Evolutionary conservation across 176 grass and related monocot species (phyloP).

Genomic region (Musa acuminata): DNA sequence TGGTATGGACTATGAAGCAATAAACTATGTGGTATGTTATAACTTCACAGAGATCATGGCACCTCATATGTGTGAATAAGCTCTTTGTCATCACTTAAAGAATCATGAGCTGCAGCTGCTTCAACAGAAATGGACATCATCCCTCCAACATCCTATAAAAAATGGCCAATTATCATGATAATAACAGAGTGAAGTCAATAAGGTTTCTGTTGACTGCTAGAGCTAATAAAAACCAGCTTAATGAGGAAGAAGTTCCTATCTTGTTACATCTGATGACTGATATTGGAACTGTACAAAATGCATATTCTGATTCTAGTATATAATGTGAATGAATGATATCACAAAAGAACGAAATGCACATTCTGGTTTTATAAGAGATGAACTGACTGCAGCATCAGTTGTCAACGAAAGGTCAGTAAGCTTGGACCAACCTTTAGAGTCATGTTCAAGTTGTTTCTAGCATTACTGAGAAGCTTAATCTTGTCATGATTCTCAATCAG

Average conservation of each 20-base stretch:
- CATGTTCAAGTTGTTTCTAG: conserved; percentile 95
- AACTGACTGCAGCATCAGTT: background rate
- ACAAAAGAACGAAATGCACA: conserved; percentile 15
- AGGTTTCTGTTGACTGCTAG: background rate
- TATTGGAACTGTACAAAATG: background rate
- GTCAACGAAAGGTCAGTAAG: background rate
- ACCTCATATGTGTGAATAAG: conserved; percentile 98
- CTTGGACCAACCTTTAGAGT: conserved; percentile 71
- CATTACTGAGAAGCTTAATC: conserved; percentile 99
- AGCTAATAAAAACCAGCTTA: background rate
- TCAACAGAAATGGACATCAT: conserved; percentile 99
- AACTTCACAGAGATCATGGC: conserved; percentile 28
- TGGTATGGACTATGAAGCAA: background rate
- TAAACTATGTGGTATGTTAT: conserved; percentile 14
- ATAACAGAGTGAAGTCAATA: background rate
- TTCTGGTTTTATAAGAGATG: background rate
- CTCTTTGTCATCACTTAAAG: conserved; percentile 83
- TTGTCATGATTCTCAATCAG: conserved; percentile 99
- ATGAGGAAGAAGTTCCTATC: background rate
- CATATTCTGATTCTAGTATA: background rate
- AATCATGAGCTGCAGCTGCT: conserved; percentile 80
- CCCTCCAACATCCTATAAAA: conserved; percentile 81
- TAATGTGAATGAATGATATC: too few species aligned
- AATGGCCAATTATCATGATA: conserved; percentile 16
- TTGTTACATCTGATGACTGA: background rate